Evolutionary conservation across 306 rosid genomes (phyloP).

Genomic region (Amphicarpaea edgeworthii): DNA sequence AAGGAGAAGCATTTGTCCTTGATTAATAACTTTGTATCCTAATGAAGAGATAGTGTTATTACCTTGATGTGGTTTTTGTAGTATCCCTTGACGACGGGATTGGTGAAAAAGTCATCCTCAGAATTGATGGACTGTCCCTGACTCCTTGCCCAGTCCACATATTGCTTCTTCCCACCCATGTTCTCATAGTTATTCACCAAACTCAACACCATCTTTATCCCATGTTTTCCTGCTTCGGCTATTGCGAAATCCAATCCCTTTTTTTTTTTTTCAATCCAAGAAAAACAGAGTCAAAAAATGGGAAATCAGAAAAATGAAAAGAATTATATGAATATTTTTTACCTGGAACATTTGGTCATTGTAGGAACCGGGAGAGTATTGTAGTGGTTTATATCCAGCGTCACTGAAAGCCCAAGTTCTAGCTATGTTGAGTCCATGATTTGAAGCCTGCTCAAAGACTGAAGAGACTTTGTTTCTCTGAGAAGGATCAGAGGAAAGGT

Average conservation of each 20-base stretch:
- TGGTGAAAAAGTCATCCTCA: conserved; percentile 87
- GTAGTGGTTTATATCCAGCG: conserved; percentile 75
- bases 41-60: not conserved
- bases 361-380: conserved; percentile 87
- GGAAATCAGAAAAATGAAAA: too few species aligned
- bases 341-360: conserved; percentile 85
- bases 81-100: conserved; percentile 66
- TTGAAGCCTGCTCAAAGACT: conserved; percentile 68
- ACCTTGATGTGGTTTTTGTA: conserved; percentile 92
- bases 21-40: too few species aligned
- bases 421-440: conserved; percentile 69
- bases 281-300: not conserved
- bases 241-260: conserved; percentile 89
- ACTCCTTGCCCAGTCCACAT: conserved; percentile 89
- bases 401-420: conserved; percentile 98
- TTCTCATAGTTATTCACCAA: conserved; percentile 81
- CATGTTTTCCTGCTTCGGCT: conserved; percentile 74
- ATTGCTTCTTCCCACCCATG: conserved; percentile 90
- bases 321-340: too few species aligned
- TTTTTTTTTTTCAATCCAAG: conserved; percentile 37
- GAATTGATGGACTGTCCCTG: conserved; percentile 77
- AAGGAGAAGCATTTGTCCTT: too few species aligned
- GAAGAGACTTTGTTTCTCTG: conserved; percentile 77
- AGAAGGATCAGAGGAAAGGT: conserved; percentile 76
- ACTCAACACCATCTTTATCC: conserved; percentile 82